A percentile compares a stretch with the other conserved stretches of the same genome.
Evolutionary conservation across 371 early-diverging fungal species (phyloP).

Genomic region (Syncephalastrum racemosum): DNA sequence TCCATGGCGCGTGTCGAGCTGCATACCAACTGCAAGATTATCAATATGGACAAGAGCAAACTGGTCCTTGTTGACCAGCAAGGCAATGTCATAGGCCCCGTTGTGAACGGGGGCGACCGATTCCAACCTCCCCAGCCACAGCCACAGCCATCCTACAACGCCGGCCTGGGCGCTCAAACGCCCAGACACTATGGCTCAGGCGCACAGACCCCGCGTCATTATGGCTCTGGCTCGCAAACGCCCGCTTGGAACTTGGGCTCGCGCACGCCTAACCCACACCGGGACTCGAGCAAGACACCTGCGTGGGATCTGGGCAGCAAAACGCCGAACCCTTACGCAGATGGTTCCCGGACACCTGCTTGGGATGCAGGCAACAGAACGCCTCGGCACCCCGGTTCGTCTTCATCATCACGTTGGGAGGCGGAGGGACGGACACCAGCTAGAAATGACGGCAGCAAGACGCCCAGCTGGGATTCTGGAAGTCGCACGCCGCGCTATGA

Average conservation of each 20-base stretch:
- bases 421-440: constrained; percentile 72
- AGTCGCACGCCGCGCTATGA: constrained; percentile 25
- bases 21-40: constrained; percentile 83
- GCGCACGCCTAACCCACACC: constrained; percentile 69
- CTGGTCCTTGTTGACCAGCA: constrained; percentile 58
- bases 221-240: constrained; percentile 61
- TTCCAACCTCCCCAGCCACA: constrained; percentile 5
- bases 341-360: constrained; percentile 74
- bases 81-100: constrained; percentile 42
- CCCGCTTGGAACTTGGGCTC: constrained; percentile 79
- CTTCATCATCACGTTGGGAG: constrained; percentile 47
- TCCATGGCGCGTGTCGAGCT: constrained; percentile 89
- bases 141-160: not conserved
- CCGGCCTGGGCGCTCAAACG: constrained; percentile 26
- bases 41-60: constrained; percentile 77
- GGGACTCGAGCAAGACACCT: constrained; percentile 69
- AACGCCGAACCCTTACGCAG: constrained; percentile 58
- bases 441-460: constrained; percentile 53
- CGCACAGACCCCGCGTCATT: constrained; percentile 60
- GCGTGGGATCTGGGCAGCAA: constrained; percentile 67
- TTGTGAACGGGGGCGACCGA: constrained; percentile 22
- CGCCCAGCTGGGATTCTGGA: constrained; percentile 43
- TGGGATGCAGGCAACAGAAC: constrained; percentile 66
- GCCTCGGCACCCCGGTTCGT: constrained; percentile 49
- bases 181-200: constrained; percentile 51